phyloP scores from a whole-genome alignment of 371 early-diverging fungal genomes.

The Apophysomyces ossiformis region DNA sequence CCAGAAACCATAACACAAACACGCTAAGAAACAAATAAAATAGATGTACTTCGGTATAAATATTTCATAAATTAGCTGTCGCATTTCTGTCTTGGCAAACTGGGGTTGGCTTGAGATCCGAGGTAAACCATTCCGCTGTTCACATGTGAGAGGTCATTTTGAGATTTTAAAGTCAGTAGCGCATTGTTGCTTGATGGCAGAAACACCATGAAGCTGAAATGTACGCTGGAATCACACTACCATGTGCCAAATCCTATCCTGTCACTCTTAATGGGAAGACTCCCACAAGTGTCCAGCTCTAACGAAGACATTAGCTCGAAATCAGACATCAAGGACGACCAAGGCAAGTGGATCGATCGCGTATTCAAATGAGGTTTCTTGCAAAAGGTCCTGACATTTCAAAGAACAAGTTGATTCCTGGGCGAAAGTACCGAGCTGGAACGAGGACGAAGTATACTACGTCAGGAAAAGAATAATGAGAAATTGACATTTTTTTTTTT shows the following conservation, averaged over 20 bases:
- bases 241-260: slow-evolving; percentile 49
- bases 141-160: background rate
- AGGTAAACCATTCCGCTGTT: too few relatives aligned
- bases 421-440: slow-evolving; percentile 54
- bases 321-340: slow-evolving; percentile 20
- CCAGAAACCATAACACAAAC: too few relatives aligned
- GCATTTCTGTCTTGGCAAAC: too few relatives aligned
- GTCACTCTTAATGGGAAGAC: slow-evolving; percentile 46
- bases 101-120: too few relatives aligned
- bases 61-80: too few relatives aligned
- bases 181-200: slow-evolving; percentile 3
- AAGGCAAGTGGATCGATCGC: slow-evolving; percentile 18
- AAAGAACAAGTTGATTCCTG: slow-evolving; percentile 37
- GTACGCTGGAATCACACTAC: slow-evolving; percentile 43
- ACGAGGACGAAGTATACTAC: slow-evolving; percentile 36
- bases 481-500: background rate
- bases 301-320: slow-evolving; percentile 39
- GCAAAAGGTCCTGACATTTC: background rate
- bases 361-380: background rate
- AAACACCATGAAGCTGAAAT: slow-evolving; percentile 32
- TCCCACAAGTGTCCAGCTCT: slow-evolving; percentile 47
- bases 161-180: slow-evolving; percentile 4
- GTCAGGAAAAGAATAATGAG: background rate
- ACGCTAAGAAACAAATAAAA: too few relatives aligned
- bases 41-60: too few relatives aligned